Evolutionary conservation across 2,329 filamentous ascomycete species (phyloP).

Genomic region (Thermochaetoides dissita): DNA sequence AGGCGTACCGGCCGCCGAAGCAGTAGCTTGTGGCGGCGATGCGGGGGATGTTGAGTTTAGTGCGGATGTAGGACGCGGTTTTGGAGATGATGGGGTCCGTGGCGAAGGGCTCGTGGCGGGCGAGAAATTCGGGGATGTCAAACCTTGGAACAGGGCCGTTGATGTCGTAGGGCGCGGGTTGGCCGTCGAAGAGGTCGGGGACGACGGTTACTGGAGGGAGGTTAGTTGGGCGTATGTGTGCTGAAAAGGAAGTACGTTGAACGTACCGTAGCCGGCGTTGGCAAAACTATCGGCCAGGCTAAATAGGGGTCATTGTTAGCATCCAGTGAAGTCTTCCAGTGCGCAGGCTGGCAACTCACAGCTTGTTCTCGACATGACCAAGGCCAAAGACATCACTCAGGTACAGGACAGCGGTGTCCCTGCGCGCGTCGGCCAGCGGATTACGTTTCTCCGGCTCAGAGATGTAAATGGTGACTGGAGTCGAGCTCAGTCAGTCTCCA

Average conservation of each 20-base stretch:
- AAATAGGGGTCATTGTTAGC: too few relatives aligned
- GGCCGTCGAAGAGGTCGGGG: conserved; percentile 52
- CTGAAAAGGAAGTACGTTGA: too few relatives aligned
- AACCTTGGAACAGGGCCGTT: conserved; percentile 21
- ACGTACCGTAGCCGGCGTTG: too few relatives aligned
- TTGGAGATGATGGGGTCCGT: conserved; percentile 34
- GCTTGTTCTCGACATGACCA: conserved; percentile 16
- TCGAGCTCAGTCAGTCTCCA: too few relatives aligned
- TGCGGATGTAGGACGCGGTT: conserved; percentile 31
- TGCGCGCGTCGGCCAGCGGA: conserved; percentile 3
- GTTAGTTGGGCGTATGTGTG: too few relatives aligned
- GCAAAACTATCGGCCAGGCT: too few relatives aligned
- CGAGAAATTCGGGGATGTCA: conserved; percentile 28
- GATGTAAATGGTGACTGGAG: conserved; percentile 16
- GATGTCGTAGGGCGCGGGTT: conserved; percentile 31
- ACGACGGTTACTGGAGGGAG: conserved; percentile 30
- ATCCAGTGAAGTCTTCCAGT: too few relatives aligned
- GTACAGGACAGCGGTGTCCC: conserved; percentile 14
- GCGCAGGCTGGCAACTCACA: conserved; percentile 7
- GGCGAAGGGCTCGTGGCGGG: conserved; percentile 24
- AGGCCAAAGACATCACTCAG: conserved; percentile 20
- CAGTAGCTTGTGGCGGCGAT: conserved; percentile 50
- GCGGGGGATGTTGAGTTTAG: conserved; percentile 33
- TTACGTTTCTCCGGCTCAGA: conserved; percentile 7
- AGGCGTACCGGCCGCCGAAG: conserved; percentile 46